phyloP scores from a whole-genome alignment of 331 rosid genomes.

The Pyrus hybrid region DNA sequence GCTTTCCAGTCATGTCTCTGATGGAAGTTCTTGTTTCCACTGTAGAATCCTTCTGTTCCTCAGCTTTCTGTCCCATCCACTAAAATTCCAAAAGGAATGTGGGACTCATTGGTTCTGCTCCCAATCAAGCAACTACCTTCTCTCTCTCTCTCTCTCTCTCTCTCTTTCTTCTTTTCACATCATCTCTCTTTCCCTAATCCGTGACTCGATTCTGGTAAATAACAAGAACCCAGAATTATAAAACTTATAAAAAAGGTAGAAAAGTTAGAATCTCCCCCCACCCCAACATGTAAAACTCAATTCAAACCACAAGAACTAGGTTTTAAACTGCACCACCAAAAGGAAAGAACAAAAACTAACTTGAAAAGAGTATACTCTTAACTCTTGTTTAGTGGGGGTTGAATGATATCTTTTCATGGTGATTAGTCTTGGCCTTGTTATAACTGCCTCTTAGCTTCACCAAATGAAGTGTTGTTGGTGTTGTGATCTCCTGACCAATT shows the following conservation, averaged over 20 bases:
- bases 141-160: not conserved
- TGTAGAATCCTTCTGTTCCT: slow-evolving; percentile 92
- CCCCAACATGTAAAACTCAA: not conserved
- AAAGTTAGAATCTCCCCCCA: not conserved
- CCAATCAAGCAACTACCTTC: slow-evolving; percentile 53
- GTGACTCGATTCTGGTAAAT: slow-evolving; percentile 35
- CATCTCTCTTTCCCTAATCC: slow-evolving; percentile 18
- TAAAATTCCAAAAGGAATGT: slow-evolving; percentile 74
- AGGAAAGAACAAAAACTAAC: not conserved
- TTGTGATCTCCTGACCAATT: slow-evolving; percentile 50
- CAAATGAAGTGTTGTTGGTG: slow-evolving; percentile 24
- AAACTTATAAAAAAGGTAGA: not conserved
- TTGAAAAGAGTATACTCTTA: not conserved
- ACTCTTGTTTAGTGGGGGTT: slow-evolving; percentile 3
- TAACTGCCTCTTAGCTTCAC: slow-evolving; percentile 50
- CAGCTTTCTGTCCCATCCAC: slow-evolving; percentile 99
- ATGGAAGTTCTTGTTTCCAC: slow-evolving; percentile 65
- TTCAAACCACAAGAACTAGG: not conserved
- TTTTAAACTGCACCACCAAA: not conserved
- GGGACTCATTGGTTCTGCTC: slow-evolving; percentile 54
- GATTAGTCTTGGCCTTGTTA: slow-evolving; percentile 16
- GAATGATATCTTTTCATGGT: slow-evolving; percentile 5
- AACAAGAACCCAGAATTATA: slow-evolving; percentile 15
- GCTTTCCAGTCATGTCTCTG: slow-evolving; percentile 79
- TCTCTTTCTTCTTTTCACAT: not conserved